Evolutionary conservation across 441 rosid genomes (phyloP), one percentile per base, ranked within the genome.

Genomic region (Francoa sonchifolia): DNA sequence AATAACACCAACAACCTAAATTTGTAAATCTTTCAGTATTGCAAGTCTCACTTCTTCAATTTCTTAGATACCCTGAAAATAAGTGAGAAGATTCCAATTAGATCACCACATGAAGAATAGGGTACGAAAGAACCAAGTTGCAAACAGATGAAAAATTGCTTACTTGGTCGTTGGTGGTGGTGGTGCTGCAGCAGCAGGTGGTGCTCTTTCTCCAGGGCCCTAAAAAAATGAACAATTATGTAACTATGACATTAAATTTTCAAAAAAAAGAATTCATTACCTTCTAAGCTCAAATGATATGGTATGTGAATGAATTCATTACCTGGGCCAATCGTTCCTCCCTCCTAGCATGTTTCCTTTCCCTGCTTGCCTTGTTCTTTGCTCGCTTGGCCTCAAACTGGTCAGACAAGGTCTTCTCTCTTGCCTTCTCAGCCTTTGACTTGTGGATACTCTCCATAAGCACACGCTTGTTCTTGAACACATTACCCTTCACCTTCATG

Each of bases 381-480:
- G 73, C 82, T 16, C 85, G 72, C 67, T 77, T 80, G 43, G 85
- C 85, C 66, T 80, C 95, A 41, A 84, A 84, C 47, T 84, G 95
- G 42, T 77, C 95, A 8, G 85, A 50, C n/a, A 80, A 50, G 0
- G 82, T 75, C 73, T 84, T 84, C 45, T 84, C 92, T 65, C 88
- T 84, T 1, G 78, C 84, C 64, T 77, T 75, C 51, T 84, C 95
- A 41, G 88, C 80, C 77, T 80, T 76, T 5, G 78, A 65, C 42
- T 82, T 85, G 73, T 85, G 94, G 41, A 82, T 82, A 39, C 80
- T 71, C 60, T 85, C 90, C 87, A 85, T 82, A 30, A 85, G 67
- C 15, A 82, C 84, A 38, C 89, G 70, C 65, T 85, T 85, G 69
- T 81, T 84, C 71, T 81, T 84, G 49, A 78, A 80, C 12, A 76